These are phyloP conservation scores for Cyclocybe cylindracea DNA, from an alignment of 768 basidiomycete species.

Conservation along the genomic window DNA sequence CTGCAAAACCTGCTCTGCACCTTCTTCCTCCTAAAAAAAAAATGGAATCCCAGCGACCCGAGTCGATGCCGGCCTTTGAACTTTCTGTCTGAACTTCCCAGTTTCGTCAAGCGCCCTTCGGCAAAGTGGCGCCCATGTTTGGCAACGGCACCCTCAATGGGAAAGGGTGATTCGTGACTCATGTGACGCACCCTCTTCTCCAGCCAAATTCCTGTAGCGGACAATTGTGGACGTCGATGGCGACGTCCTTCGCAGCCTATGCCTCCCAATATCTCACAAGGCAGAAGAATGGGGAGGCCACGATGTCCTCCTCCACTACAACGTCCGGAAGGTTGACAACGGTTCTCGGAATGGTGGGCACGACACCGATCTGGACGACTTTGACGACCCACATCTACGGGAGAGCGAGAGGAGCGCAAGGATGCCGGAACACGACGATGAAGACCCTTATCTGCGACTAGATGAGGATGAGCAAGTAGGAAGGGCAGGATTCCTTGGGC, in stretches of 20 bases:
- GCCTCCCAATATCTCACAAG: constrained; percentile 80
- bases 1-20: no score
- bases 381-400: constrained; percentile 76
- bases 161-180: no score
- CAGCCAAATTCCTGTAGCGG: not conserved
- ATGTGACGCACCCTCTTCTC: not conserved
- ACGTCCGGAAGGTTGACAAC: constrained; percentile 69
- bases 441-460: constrained; percentile 77
- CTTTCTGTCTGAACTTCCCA: no score
- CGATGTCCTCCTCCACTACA: constrained; percentile 58
- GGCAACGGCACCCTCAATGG: not conserved
- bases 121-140: no score
- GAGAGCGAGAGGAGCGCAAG: constrained; percentile 31
- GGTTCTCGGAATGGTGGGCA: constrained; percentile 42
- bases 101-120: no score
- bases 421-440: constrained; percentile 48
- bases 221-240: constrained; percentile 29
- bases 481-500: constrained; percentile 25
- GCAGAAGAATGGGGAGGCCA: constrained; percentile 44
- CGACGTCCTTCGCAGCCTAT: constrained; percentile 78
- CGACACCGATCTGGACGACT: constrained; percentile 63
- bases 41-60: no score
- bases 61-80: no score
- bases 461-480: constrained; percentile 61
- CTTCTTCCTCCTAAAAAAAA: no score